Percentiles rank a stretch among this genome's conserved stretches.
These are phyloP conservation scores for Hanseniaspora taiwanica DNA, from an alignment of 805 yeast species.

Conservation along the genomic window DNA sequence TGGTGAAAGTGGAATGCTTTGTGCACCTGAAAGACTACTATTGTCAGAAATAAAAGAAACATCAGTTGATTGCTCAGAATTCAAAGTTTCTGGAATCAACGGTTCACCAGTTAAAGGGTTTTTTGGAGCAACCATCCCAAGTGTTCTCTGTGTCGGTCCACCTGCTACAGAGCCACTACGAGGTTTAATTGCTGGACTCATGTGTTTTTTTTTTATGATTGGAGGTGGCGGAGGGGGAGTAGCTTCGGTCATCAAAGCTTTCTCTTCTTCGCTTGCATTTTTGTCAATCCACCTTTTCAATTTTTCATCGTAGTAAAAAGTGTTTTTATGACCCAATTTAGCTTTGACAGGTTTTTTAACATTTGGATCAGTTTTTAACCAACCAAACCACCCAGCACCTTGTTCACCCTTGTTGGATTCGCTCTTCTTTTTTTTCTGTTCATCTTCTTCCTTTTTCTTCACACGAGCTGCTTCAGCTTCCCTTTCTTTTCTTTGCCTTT, in stretches of 20 bases:
- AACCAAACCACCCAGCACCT: slow-evolving; percentile 37
- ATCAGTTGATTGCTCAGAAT: background rate
- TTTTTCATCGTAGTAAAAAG: slow-evolving; percentile 70
- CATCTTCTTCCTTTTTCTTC: slow-evolving; percentile 12
- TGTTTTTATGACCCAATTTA: slow-evolving; percentile 67
- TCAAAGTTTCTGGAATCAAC: slow-evolving; percentile 6
- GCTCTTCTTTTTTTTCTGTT: slow-evolving; percentile 11
- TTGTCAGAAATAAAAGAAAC: slow-evolving; percentile 4
- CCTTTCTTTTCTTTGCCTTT: slow-evolving; percentile 9
- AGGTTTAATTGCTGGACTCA: slow-evolving; percentile 24
- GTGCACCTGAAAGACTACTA: background rate
- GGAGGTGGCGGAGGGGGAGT: slow-evolving; percentile 47
- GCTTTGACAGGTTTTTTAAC: slow-evolving; percentile 73
- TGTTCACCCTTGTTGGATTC: slow-evolving; percentile 9
- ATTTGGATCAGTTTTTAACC: slow-evolving; percentile 48
- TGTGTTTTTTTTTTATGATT: slow-evolving; percentile 26
- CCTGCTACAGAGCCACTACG: slow-evolving; percentile 24
- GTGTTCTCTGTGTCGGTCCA: slow-evolving; percentile 20
- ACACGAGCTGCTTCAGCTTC: too few species aligned
- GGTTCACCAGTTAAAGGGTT: slow-evolving; percentile 25
- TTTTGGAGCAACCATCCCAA: slow-evolving; percentile 22
- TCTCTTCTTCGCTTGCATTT: slow-evolving; percentile 53
- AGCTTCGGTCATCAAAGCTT: slow-evolving; percentile 37
- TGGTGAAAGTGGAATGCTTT: slow-evolving; percentile 2
- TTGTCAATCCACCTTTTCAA: slow-evolving; percentile 79